Conservation (phyloP, 371 early-diverging fungal species). For the Mortierella sp. region DNA sequence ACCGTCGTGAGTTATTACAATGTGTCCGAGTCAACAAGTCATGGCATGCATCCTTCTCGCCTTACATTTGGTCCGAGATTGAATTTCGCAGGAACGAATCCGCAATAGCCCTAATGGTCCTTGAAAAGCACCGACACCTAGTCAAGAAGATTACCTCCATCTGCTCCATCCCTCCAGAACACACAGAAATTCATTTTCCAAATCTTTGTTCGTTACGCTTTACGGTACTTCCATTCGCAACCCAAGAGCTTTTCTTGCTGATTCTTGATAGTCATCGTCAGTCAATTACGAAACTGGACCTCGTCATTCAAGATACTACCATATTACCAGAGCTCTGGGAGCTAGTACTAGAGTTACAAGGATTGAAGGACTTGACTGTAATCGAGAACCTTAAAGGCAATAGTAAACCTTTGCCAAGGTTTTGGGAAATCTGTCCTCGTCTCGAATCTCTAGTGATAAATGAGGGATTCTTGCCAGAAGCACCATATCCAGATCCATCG, state of each 20-base stretch:
- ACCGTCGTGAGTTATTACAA: neutral
- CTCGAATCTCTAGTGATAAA: neutral
- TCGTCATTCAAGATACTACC: neutral
- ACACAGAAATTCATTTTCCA: neutral
- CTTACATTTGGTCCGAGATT: neutral
- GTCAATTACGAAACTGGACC: neutral
- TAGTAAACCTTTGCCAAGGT: neutral
- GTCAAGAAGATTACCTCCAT: too few species aligned
- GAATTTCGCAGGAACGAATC: neutral
- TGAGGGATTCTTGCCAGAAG: neutral
- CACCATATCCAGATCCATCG: neutral
- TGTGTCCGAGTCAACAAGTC: neutral
- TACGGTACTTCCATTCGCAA: neutral
- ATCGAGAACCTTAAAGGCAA: neutral
- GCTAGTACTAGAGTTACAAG: neutral
- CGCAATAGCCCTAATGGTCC: too few species aligned
- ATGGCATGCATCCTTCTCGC: conserved; percentile 7
- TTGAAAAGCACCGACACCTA: too few species aligned
- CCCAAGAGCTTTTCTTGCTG: neutral
- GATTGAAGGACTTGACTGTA: neutral
- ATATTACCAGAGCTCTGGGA: neutral
- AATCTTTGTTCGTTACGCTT: neutral
- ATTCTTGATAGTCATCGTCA: neutral
- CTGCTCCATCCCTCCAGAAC: too few species aligned
- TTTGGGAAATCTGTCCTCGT: neutral